phyloP scores from a whole-genome alignment of 2,329 filamentous ascomycete species.

The Fusarium hostae region DNA sequence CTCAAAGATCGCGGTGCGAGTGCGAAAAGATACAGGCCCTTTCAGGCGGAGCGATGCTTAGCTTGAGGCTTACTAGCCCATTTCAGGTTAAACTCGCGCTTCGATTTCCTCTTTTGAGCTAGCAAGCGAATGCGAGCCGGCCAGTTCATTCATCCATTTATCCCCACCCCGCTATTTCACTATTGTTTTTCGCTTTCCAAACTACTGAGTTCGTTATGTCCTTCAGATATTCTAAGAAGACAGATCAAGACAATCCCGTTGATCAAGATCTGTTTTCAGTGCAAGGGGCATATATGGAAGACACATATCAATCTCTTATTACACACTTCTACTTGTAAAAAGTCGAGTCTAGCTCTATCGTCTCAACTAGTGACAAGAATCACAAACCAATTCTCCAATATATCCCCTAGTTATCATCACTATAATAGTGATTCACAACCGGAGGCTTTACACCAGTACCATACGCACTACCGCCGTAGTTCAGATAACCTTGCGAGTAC shows the following conservation, averaged over 20 bases:
- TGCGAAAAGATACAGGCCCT: not conserved
- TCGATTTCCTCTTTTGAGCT: not conserved
- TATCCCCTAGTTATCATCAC: not conserved
- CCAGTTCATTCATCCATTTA: not conserved
- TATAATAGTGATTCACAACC: slow-evolving; percentile 24
- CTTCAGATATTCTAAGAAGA: too few species aligned
- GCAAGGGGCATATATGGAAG: rapidly evolving
- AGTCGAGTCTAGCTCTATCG: not conserved
- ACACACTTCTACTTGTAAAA: not conserved
- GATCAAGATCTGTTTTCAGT: rapidly evolving
- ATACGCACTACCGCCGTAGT: slow-evolving; percentile 58
- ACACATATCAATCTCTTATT: not conserved
- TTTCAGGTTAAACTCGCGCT: not conserved
- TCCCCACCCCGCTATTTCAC: not conserved
- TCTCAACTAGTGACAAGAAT: not conserved
- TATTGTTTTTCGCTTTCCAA: not conserved
- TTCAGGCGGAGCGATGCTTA: not conserved
- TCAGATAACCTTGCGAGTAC: slow-evolving; percentile 54
- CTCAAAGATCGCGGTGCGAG: not conserved
- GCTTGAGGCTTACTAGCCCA: rapidly evolving
- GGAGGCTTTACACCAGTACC: slow-evolving; percentile 48
- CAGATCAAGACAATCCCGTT: too few species aligned
- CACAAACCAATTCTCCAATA: not conserved
- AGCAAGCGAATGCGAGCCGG: not conserved
- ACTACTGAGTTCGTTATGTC: rapidly evolving